Conservation (phyloP, 495 filamentous ascomycete genomes). For the Xanthoparmelia taractica region DNA sequence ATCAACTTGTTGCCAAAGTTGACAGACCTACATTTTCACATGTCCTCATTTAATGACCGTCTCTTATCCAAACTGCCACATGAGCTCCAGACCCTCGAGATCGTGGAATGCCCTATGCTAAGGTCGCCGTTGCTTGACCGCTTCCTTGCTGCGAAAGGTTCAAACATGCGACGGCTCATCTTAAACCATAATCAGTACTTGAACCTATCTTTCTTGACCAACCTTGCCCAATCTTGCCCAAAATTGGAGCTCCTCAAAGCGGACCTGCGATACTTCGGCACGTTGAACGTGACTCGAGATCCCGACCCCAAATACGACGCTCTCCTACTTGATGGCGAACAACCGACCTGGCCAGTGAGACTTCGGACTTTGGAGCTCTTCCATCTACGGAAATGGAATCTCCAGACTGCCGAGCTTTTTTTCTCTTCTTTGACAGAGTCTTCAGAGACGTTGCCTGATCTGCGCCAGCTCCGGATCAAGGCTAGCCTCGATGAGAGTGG, state of each 20-base stretch:
- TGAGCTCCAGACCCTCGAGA: constrained; percentile 53
- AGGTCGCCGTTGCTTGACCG: constrained; percentile 47
- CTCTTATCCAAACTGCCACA: constrained; percentile 56
- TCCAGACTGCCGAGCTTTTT: constrained; percentile 58
- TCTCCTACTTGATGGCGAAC: constrained; percentile 50
- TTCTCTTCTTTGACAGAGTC: constrained; percentile 67
- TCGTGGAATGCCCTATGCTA: constrained; percentile 68
- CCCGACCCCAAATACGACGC: constrained; percentile 61
- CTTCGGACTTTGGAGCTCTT: constrained; percentile 63
- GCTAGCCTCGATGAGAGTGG: constrained; percentile 54
- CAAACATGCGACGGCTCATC: constrained; percentile 51
- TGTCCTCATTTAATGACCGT: constrained; percentile 51
- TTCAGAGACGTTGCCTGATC: constrained; percentile 51
- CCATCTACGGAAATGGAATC: constrained; percentile 64
- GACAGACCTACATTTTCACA: constrained; percentile 56
- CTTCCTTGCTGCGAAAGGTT: constrained; percentile 58
- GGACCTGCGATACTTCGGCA: constrained; percentile 61
- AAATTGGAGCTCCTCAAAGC: constrained; percentile 59
- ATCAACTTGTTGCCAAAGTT: constrained; percentile 54
- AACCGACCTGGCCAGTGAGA: constrained; percentile 66
- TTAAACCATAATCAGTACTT: constrained; percentile 71
- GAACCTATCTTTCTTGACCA: constrained; percentile 59
- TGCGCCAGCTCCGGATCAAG: constrained; percentile 61
- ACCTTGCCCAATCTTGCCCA: constrained; percentile 55
- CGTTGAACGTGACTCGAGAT: constrained; percentile 50